A percentile compares a stretch with the other conserved stretches of the same genome.
Conservation (phyloP, 257 asterid genomes). For the Petunia secreta region DNA sequence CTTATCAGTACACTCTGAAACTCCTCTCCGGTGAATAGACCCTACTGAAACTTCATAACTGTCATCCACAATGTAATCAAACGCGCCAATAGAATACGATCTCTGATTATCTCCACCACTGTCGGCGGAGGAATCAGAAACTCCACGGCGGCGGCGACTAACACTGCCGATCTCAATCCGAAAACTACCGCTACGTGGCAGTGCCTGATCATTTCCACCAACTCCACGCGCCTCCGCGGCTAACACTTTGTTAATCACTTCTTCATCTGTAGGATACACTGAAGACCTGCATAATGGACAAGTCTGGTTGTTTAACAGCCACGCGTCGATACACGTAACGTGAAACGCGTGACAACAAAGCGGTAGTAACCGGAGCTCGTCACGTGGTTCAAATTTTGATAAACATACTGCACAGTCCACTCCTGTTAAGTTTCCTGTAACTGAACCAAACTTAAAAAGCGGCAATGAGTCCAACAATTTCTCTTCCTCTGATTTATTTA, state of each 20-base stretch:
- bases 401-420: slow-evolving; percentile 93
- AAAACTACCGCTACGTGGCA: slow-evolving; percentile 56
- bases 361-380: slow-evolving; percentile 74
- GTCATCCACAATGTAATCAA: slow-evolving; percentile 72
- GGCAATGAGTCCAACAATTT: slow-evolving; percentile 61
- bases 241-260: slow-evolving; percentile 51
- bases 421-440: slow-evolving; percentile 59
- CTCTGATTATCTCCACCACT: slow-evolving; percentile 46
- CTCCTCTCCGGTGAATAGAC: slow-evolving; percentile 55
- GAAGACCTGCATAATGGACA: slow-evolving; percentile 92
- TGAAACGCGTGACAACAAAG: slow-evolving; percentile 96
- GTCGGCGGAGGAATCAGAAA: slow-evolving; percentile 22
- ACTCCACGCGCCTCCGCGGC: slow-evolving; percentile 17
- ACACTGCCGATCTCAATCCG: slow-evolving; percentile 80
- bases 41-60: slow-evolving; percentile 67
- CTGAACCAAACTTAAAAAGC: slow-evolving; percentile 62
- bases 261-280: slow-evolving; percentile 63
- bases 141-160: slow-evolving; percentile 54
- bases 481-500: slow-evolving; percentile 8
- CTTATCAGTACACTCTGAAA: slow-evolving; percentile 63
- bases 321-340: slow-evolving; percentile 77
- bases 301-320: slow-evolving; percentile 73
- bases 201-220: slow-evolving; percentile 26
- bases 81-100: slow-evolving; percentile 77
- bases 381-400: slow-evolving; percentile 70